Evolutionary conservation across 2,329 filamentous ascomycete species (phyloP).

Genomic region (Fusarium ramigenum): DNA sequence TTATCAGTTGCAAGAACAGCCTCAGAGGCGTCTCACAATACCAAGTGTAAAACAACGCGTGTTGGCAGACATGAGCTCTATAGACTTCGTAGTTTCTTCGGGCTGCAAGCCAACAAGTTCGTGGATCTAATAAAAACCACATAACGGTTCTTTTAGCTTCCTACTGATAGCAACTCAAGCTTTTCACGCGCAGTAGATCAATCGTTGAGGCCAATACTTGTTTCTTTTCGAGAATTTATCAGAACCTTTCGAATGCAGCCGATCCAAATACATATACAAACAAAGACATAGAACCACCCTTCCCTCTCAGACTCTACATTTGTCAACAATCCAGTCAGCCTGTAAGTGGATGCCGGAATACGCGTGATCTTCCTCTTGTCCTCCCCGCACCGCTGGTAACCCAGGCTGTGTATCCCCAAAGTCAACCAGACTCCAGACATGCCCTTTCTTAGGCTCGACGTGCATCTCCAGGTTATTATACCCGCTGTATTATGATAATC

Average conservation of each 20-base stretch:
- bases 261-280: too few relatives aligned
- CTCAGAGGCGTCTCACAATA: background rate
- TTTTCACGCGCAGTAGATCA: too few relatives aligned
- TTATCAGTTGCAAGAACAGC: too few relatives aligned
- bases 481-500: background rate
- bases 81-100: background rate
- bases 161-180: too few relatives aligned
- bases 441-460: background rate
- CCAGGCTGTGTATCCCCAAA: background rate
- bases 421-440: background rate
- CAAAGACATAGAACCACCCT: too few relatives aligned
- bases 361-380: background rate
- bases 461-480: background rate
- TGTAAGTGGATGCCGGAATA: background rate
- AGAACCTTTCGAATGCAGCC: too few relatives aligned
- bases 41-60: background rate
- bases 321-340: background rate
- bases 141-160: background rate
- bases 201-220: too few relatives aligned
- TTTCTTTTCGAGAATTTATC: too few relatives aligned
- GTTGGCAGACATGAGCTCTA: background rate
- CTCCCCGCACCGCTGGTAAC: accelerated
- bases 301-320: background rate
- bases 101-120: accelerated
- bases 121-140: too few relatives aligned